phyloP scores from a whole-genome alignment of 23 red algal genomes.

The Pyropia yezoensis region DNA sequence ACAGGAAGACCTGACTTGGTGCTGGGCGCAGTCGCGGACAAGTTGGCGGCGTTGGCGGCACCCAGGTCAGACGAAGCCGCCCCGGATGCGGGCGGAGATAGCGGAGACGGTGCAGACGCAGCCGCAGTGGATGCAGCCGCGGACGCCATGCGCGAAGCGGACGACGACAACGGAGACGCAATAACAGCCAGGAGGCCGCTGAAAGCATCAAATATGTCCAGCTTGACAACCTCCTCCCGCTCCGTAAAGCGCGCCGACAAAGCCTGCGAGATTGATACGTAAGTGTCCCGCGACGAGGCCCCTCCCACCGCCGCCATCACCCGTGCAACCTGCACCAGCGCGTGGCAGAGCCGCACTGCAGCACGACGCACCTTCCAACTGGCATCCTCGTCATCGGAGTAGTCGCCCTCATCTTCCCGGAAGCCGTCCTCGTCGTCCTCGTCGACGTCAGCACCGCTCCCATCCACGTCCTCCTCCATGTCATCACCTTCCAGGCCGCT shows the following conservation, averaged over 20 bases:
- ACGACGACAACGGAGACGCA: too few relatives aligned
- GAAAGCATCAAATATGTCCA: conserved; percentile 58
- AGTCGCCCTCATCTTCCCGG: conserved; percentile 53
- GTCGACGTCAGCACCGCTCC: background rate
- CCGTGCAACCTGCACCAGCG: conserved; percentile 16
- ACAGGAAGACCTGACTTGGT: too few relatives aligned
- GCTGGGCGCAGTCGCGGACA: too few relatives aligned
- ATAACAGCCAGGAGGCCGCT: conserved; percentile 10
- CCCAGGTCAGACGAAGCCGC: too few relatives aligned
- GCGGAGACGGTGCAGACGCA: too few relatives aligned
- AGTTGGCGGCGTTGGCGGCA: too few relatives aligned
- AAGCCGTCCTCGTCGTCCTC: conserved; percentile 34
- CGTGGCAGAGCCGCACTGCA: conserved; percentile 47
- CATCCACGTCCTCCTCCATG: conserved; percentile 6
- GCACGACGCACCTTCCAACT: conserved; percentile 88
- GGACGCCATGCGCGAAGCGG: too few relatives aligned
- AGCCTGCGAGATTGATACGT: conserved; percentile 15
- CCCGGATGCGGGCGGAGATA: too few relatives aligned
- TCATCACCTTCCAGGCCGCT: conserved; percentile 30
- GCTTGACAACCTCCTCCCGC: conserved; percentile 55
- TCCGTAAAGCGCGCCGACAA: conserved; percentile 39
- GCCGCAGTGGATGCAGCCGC: too few relatives aligned
- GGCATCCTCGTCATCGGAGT: conserved; percentile 78
- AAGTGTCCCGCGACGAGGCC: background rate
- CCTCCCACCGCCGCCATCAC: too few relatives aligned